Evolutionary conservation across 768 basidiomycete genomes (phyloP), one percentile per base, ranked within the genome.

Genomic region (Peribolospora baueri): DNA sequence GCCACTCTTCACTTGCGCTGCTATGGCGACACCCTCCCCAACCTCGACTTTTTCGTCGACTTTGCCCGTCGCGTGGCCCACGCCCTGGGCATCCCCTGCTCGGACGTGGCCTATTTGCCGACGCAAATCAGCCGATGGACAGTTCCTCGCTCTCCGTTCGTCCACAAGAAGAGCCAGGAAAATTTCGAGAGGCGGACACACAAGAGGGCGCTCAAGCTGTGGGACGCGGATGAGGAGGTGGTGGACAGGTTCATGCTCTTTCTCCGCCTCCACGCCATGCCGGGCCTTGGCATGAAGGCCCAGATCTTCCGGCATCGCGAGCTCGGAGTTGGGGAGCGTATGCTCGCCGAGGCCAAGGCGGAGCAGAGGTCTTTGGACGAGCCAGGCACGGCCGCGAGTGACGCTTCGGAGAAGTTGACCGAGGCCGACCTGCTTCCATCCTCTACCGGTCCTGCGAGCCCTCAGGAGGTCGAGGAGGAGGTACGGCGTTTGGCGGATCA

Each of bases 111-210:
- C 10, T 68, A 69, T 4, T 75, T 91, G 0, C 87, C 86, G 0
- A 84, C 75, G 3, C 72, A 79, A 59, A 80, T 83, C 48, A 72
- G 74, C 4, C 70, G 93, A 7, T 85, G 84, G 79, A 93, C 91
- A 0, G 88, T 93, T 13, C 73, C 75, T 7, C 76, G 80, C 42
- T 75, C 77, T 3, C 90, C 91, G 7, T 97, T 97, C 65, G 79
- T 76, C 5, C 81, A 90, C 67, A 97, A 97, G 65, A 93, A 91
- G 68, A 71, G 75, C 13, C 88, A 95, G 68, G 88, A 97, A 71
- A 97, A 95, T 68, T 97, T 91, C 66, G 81, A 87, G 66, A 72
- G 84, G 38, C 75, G 72, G 62, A 79, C 80, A 53, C 82, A 90
- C 64, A 84, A 82, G 64, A 76, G 90, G 8, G 75, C 75, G 45